These are phyloP conservation scores for Colletotrichum trifolii DNA, from an alignment of 2,329 filamentous ascomycete genomes.

Conservation along the genomic window DNA sequence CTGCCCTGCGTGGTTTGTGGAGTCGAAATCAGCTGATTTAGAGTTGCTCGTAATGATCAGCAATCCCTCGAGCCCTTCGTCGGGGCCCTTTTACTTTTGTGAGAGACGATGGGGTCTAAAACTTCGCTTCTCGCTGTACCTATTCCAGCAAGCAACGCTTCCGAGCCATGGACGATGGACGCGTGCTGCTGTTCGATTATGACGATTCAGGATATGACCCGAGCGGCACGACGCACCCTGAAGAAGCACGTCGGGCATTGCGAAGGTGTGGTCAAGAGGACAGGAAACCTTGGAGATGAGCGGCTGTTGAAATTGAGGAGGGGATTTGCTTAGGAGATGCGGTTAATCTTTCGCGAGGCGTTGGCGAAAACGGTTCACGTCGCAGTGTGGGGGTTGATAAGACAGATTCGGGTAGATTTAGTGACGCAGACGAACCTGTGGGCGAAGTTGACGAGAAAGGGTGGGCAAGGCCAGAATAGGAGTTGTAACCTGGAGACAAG, in stretches of 20 bases:
- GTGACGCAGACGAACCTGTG: constrained; percentile 1
- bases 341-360: constrained; percentile 32
- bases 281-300: not conserved
- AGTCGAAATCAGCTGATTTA: constrained; percentile 55
- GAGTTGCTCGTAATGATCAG: not conserved
- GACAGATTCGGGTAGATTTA: constrained; percentile 19
- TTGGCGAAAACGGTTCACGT: constrained; percentile 35
- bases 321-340: constrained; percentile 9
- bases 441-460: constrained; percentile 30
- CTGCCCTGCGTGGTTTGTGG: constrained; percentile 63
- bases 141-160: constrained; percentile 25
- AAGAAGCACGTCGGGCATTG: not conserved
- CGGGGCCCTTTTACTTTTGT: constrained; percentile 6
- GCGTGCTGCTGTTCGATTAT: constrained; percentile 12
- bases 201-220: constrained; percentile 23
- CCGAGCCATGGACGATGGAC: not conserved
- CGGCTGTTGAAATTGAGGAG: not conserved
- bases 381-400: constrained; percentile 10
- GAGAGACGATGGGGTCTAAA: constrained; percentile 4
- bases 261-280: not conserved
- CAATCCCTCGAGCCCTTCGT: constrained; percentile 8
- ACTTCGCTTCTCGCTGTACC: constrained; percentile 33
- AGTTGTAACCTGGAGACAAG: constrained; percentile 28
- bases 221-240: constrained; percentile 4
- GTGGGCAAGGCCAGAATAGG: constrained; percentile 23